These are phyloP conservation scores for Trichoderma sp. DNA, from an alignment of 2,329 filamentous ascomycete genomes.

Conservation along the genomic window DNA sequence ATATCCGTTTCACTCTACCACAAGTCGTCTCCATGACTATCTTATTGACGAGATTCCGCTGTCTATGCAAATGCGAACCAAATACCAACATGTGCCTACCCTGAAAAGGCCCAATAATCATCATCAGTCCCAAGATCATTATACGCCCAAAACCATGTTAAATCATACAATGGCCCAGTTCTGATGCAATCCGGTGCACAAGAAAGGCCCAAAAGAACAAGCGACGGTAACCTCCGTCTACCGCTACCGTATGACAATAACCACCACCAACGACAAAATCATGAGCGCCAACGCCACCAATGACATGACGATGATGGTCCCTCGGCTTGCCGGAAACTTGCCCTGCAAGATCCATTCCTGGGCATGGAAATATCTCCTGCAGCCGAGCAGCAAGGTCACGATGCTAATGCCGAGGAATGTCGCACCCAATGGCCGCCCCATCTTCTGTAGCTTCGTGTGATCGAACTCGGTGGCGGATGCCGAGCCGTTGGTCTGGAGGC, in stretches of 20 bases:
- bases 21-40: not conserved
- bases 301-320: constrained; percentile 71
- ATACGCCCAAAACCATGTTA: not conserved
- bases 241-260: constrained; percentile 54
- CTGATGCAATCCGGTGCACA: not conserved
- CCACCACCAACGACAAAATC: constrained; percentile 60
- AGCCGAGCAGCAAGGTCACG: constrained; percentile 73
- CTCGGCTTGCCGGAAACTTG: constrained; percentile 78
- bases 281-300: constrained; percentile 66
- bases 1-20: not conserved
- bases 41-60: constrained; percentile 7
- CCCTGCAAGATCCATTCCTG: constrained; percentile 80
- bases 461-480: constrained; percentile 36
- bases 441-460: constrained; percentile 55
- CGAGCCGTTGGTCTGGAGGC: constrained; percentile 66
- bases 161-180: not conserved
- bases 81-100: not conserved
- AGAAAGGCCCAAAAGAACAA: not conserved
- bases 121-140: not conserved
- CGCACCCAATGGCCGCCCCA: constrained; percentile 74
- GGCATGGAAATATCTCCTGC: constrained; percentile 74
- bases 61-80: not conserved
- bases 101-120: not conserved
- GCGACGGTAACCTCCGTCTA: not conserved
- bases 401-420: constrained; percentile 78